Percentiles rank a stretch among this genome's conserved stretches.
phyloP scores from a whole-genome alignment of 345 rosid genomes.

The Eucalyptus camaldulensis region DNA sequence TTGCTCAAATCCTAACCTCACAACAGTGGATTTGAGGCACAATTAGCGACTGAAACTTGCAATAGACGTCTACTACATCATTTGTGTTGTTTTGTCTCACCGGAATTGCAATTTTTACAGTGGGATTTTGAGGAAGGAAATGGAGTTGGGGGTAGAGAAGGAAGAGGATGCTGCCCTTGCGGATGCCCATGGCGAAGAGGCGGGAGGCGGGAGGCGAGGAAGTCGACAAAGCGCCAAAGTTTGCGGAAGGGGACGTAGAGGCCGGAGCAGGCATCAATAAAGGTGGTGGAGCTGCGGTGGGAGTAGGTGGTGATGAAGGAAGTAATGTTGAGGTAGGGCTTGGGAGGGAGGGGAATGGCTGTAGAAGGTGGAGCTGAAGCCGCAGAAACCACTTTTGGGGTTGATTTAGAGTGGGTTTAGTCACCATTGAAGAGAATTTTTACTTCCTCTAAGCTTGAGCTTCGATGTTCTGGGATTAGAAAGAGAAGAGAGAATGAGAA shows the following conservation, averaged over 20 bases:
- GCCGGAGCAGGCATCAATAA: conserved; percentile 74
- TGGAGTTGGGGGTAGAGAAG: conserved; percentile 79
- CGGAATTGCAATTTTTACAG: background rate
- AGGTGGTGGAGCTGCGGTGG: conserved; percentile 59
- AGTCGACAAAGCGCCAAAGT: conserved; percentile 59
- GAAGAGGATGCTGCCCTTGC: conserved; percentile 64
- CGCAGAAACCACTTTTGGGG: conserved; percentile 49
- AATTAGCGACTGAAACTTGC: background rate
- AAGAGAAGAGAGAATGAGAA: no score
- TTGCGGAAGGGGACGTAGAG: conserved; percentile 41
- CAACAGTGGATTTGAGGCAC: background rate
- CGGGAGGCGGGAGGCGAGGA: conserved; percentile 38
- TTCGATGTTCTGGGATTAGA: no score
- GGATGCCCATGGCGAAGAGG: conserved; percentile 58
- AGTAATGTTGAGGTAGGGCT: conserved; percentile 35
- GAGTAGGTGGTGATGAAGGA: conserved; percentile 39
- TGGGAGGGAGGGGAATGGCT: conserved; percentile 42
- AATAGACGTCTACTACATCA: background rate
- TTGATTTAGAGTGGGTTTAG: background rate
- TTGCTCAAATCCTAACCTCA: background rate
- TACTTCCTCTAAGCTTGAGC: background rate
- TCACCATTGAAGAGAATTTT: background rate
- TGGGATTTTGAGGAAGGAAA: conserved; percentile 34
- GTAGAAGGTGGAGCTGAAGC: conserved; percentile 42
- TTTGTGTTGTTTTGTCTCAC: background rate